Conservation (phyloP, 768 basidiomycete species). For the Phylloporus arenicola region DNA sequence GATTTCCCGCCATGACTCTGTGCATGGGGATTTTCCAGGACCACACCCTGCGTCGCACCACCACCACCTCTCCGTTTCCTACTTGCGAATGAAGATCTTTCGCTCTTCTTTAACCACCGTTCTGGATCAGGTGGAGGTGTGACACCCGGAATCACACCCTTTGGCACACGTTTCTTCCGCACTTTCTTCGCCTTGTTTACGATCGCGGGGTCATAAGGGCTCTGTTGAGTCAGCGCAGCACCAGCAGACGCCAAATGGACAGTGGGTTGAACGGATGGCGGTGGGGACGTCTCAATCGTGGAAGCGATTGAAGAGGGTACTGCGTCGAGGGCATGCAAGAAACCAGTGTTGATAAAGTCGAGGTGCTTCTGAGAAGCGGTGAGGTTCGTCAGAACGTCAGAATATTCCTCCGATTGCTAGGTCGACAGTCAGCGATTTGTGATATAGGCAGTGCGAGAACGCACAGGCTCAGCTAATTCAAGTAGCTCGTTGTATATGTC, state of each 20-base stretch:
- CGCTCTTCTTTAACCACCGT: slow-evolving; percentile 84
- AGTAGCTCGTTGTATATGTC: slow-evolving; percentile 78
- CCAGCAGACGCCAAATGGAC: slow-evolving; percentile 22
- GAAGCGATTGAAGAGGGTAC: slow-evolving; percentile 48
- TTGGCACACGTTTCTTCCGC: slow-evolving; percentile 63
- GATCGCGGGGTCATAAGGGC: slow-evolving; percentile 33
- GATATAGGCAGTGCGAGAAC: slow-evolving; percentile 27
- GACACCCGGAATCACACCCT: slow-evolving; percentile 70
- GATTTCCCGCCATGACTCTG: slow-evolving; percentile 31
- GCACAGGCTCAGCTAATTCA: slow-evolving; percentile 70
- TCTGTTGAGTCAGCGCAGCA: slow-evolving; percentile 22
- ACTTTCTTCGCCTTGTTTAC: slow-evolving; percentile 43
- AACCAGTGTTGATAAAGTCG: slow-evolving; percentile 75
- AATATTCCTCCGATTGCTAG: slow-evolving; percentile 81
- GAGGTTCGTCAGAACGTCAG: slow-evolving; percentile 83
- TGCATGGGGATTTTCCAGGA: slow-evolving; percentile 22
- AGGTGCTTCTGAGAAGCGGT: slow-evolving; percentile 76
- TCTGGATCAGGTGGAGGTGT: slow-evolving; percentile 84
- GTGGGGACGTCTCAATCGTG: slow-evolving; percentile 56
- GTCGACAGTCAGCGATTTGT: slow-evolving; percentile 5
- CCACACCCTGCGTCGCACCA: slow-evolving; percentile 66
- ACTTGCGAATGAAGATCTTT: slow-evolving; percentile 53
- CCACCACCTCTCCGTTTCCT: slow-evolving; percentile 51
- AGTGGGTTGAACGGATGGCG: slow-evolving; percentile 43
- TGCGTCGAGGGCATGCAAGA: slow-evolving; percentile 56